A percentile compares a stretch with the other conserved stretches of the same genome.
phyloP scores from a whole-genome alignment of 2,329 filamentous ascomycete species.

The Fusarium sp. region DNA sequence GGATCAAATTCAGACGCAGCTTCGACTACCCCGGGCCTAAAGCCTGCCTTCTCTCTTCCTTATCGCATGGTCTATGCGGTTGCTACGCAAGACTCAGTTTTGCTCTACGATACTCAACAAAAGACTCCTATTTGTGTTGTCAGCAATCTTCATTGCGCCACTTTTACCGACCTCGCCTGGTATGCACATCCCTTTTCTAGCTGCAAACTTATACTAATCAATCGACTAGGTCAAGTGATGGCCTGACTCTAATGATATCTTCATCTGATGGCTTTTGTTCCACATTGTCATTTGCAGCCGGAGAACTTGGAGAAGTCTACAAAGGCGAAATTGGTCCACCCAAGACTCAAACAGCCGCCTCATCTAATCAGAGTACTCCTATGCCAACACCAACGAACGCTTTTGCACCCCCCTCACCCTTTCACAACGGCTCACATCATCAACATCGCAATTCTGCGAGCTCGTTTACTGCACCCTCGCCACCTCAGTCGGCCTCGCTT shows the following conservation, averaged over 20 bases:
- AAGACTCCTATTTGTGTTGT: conserved; percentile 93
- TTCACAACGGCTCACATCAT: conserved; percentile 61
- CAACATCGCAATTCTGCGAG: conserved; percentile 70
- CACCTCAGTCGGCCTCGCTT: conserved; percentile 67
- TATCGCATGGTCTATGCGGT: conserved; percentile 98
- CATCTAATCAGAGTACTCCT: conserved; percentile 75
- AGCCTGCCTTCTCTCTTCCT: conserved; percentile 83
- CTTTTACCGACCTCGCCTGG: conserved; percentile 97
- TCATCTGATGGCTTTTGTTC: conserved; percentile 99
- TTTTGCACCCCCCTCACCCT: conserved; percentile 73
- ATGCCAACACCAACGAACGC: conserved; percentile 77
- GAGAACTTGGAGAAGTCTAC: conserved; percentile 88
- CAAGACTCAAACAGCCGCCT: conserved; percentile 60
- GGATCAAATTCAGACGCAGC: conserved; percentile 59
- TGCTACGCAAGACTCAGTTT: conserved; percentile 93
- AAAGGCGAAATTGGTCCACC: conserved; percentile 73
- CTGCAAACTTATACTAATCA: conserved; percentile 48
- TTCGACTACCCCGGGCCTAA: conserved; percentile 68
- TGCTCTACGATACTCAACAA: conserved; percentile 97
- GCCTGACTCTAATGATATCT: conserved; percentile 82
- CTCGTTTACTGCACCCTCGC: conserved; percentile 70
- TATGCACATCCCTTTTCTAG: conserved; percentile 61
- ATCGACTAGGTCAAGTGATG: conserved; percentile 62
- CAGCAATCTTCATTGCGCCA: conserved; percentile 96
- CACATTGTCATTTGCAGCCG: conserved; percentile 83